Percentiles rank a stretch among this genome's conserved stretches.
phyloP scores from a whole-genome alignment of 306 rosid genomes.

The Coriaria nepalensis region DNA sequence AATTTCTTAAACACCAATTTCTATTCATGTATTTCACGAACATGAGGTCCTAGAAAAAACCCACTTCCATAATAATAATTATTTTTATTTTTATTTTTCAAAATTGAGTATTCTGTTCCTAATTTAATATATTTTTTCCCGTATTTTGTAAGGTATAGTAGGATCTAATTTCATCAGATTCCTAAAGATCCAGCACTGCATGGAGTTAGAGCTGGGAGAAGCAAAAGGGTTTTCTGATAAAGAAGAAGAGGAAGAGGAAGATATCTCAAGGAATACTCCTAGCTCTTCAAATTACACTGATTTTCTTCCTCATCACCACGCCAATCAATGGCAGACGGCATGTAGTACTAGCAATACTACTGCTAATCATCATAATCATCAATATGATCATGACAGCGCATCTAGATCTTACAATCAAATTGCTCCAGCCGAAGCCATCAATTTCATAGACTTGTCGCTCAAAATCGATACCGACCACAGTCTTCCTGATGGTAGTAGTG shows the following conservation, averaged over 20 bases:
- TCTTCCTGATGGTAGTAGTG: not conserved
- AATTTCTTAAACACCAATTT: too few relatives aligned
- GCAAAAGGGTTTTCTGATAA: not conserved
- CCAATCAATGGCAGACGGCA: conserved; percentile 1
- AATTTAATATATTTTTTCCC: not conserved
- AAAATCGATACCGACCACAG: conserved; percentile 2
- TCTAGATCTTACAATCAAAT: not conserved
- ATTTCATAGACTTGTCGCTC: conserved; percentile 6
- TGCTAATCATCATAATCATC: not conserved
- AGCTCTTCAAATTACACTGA: not conserved
- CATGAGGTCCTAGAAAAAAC: too few relatives aligned
- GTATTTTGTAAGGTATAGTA: not conserved
- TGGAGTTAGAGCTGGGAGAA: conserved; percentile 11
- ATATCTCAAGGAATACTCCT: not conserved
- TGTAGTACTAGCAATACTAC: too few relatives aligned
- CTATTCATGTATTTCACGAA: too few relatives aligned
- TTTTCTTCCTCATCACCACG: not conserved
- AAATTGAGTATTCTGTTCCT: not conserved
- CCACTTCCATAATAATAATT: too few relatives aligned
- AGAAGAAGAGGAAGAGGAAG: conserved; percentile 6
- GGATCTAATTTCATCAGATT: not conserved
- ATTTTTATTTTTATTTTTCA: too few relatives aligned
- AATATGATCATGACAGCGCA: not conserved
- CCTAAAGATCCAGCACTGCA: not conserved
- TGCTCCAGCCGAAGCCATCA: not conserved